These are phyloP conservation scores for Leptographium radiaticola DNA, from an alignment of 2,329 filamentous ascomycete genomes.

Conservation along the genomic window DNA sequence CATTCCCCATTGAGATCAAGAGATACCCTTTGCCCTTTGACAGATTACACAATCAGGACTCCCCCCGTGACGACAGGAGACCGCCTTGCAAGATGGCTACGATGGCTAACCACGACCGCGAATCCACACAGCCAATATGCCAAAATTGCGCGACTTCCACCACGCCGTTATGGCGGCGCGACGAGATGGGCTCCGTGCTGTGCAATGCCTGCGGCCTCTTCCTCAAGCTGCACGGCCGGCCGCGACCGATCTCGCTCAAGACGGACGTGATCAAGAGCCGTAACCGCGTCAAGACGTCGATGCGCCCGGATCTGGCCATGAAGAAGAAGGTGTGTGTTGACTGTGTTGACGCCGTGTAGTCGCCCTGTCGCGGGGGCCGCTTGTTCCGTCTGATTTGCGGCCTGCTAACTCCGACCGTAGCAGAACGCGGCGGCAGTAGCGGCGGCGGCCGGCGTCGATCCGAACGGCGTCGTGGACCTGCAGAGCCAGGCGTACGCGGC, in stretches of 20 bases:
- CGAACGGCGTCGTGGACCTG: conserved; percentile 46
- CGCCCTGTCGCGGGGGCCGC: neutral
- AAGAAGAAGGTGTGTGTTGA: conserved; percentile 60
- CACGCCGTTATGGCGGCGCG: conserved; percentile 91
- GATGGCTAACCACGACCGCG: conserved; percentile 39
- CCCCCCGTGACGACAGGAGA: neutral
- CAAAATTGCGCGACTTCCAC: conserved; percentile 94
- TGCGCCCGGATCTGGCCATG: conserved; percentile 61
- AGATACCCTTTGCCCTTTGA: neutral
- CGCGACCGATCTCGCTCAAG: conserved; percentile 90
- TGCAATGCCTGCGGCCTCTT: conserved; percentile 98
- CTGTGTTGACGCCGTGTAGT: neutral
- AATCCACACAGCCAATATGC: conserved; percentile 76
- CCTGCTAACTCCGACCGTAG: neutral
- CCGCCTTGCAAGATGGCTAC: conserved; percentile 28
- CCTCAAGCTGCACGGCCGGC: conserved; percentile 86
- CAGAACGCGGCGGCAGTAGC: conserved; percentile 8
- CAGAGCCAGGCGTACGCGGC: conserved; percentile 38
- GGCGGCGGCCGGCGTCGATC: conserved; percentile 22
- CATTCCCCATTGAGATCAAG: conserved; percentile 6
- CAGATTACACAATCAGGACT: neutral
- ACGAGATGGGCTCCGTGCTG: conserved; percentile 88
- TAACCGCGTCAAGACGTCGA: conserved; percentile 80
- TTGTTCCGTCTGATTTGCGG: neutral
- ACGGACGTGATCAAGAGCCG: conserved; percentile 99